These are phyloP conservation scores for Tanacetum coccineum DNA, from an alignment of 129 eudicot genomes.

Conservation along the genomic window DNA sequence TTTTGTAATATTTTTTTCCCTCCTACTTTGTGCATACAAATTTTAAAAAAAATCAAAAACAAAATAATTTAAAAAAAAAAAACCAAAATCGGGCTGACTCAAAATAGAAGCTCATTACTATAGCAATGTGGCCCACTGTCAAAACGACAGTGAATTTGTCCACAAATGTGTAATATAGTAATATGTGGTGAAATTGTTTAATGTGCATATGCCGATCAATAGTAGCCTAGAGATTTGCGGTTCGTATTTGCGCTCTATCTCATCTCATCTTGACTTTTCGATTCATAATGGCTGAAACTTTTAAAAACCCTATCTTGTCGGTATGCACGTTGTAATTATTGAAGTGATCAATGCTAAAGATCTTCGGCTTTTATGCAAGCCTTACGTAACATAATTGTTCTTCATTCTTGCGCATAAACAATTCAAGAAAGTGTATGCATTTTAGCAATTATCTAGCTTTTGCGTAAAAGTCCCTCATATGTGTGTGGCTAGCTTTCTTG, in stretches of 20 bases:
- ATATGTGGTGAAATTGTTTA: conserved; percentile 13
- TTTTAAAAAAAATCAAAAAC: no score
- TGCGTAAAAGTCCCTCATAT: background rate
- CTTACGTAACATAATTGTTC: conserved; percentile 2
- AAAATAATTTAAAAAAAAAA: no score
- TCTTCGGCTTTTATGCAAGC: background rate
- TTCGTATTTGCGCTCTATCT: conserved; percentile 11
- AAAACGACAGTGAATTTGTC: no score
- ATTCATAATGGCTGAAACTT: conserved; percentile 18
- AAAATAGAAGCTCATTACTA: no score
- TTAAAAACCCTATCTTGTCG: conserved; percentile 18
- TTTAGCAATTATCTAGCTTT: background rate
- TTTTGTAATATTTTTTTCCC: no score
- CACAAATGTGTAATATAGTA: no score
- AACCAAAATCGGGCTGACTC: no score
- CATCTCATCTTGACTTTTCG: conserved; percentile 6
- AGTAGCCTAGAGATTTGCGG: conserved; percentile 2
- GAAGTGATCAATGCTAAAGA: conserved; percentile 19
- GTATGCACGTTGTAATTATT: conserved; percentile 26
- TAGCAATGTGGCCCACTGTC: no score
- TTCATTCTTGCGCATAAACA: background rate
- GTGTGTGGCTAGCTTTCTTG: conserved; percentile 12
- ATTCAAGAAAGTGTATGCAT: conserved; percentile 13
- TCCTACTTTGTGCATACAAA: no score
- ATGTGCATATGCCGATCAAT: conserved; percentile 14